Conservation (phyloP, 495 filamentous ascomycete genomes). For the Xeromyces bisporus region DNA sequence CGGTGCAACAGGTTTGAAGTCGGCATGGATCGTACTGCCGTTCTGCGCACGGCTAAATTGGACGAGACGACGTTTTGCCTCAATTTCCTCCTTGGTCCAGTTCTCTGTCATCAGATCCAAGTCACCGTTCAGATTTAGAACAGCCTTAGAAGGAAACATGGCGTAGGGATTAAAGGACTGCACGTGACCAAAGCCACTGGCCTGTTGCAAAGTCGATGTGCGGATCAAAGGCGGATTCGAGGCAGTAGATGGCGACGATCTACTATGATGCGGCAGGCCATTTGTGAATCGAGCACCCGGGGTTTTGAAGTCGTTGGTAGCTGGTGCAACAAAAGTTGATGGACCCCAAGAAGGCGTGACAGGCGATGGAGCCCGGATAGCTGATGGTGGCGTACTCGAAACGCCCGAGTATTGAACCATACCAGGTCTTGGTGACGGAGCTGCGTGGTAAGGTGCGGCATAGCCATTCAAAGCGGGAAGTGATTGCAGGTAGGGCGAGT, state of each 20-base stretch:
- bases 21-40: constrained; percentile 52
- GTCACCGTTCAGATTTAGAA: constrained; percentile 71
- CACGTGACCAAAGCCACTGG: constrained; percentile 24
- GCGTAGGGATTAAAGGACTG: constrained; percentile 61
- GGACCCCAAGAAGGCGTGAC: constrained; percentile 30
- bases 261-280: constrained; percentile 18
- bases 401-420: constrained; percentile 15
- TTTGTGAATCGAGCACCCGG: constrained; percentile 17
- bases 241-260: constrained; percentile 25
- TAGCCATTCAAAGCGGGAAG: constrained; percentile 20
- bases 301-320: constrained; percentile 13
- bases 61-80: constrained; percentile 62
- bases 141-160: constrained; percentile 72
- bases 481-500: constrained; percentile 28
- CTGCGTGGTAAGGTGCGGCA: constrained; percentile 14
- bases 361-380: constrained; percentile 25
- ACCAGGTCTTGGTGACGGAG: constrained; percentile 15
- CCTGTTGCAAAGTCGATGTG: constrained; percentile 62
- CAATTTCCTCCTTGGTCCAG: constrained; percentile 69
- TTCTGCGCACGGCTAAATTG: constrained; percentile 67
- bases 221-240: constrained; percentile 57
- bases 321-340: constrained; percentile 20
- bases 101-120: constrained; percentile 58
- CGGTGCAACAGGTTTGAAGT: constrained; percentile 51
- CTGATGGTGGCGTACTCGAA: constrained; percentile 18